Evolutionary conservation across 371 early-diverging fungal genomes (phyloP).

Genomic region (Conidiobolus incongruus): DNA sequence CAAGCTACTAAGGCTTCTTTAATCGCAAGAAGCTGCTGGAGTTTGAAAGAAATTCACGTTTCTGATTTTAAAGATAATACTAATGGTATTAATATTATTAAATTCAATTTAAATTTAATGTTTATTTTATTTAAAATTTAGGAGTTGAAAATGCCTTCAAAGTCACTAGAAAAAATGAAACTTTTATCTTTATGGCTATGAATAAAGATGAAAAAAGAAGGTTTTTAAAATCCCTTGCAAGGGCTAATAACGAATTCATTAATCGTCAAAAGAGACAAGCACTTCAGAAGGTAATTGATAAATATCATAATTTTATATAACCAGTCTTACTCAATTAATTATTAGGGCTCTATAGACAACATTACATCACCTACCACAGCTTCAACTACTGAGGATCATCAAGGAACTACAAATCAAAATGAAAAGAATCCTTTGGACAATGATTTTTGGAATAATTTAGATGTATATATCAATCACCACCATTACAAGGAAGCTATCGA

Average conservation of each 20-base stretch:
- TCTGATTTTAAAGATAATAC: constrained; percentile 1
- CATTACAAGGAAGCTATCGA: neutral
- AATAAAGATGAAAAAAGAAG: constrained; percentile 1
- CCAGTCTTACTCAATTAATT: too few species aligned
- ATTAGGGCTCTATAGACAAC: too few species aligned
- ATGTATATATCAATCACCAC: constrained; percentile 1
- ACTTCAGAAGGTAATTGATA: neutral
- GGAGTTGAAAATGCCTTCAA: constrained; percentile 1
- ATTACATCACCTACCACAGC: too few species aligned
- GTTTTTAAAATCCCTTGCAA: neutral
- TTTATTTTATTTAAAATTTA: too few species aligned
- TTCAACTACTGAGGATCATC: too few species aligned
- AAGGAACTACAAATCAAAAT: too few species aligned
- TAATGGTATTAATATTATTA: too few species aligned
- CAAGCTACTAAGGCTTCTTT: neutral
- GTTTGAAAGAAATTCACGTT: neutral
- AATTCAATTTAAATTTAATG: too few species aligned
- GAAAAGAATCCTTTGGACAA: too few species aligned
- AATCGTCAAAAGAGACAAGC: neutral
- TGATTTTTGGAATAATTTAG: constrained; percentile 2
- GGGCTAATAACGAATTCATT: constrained; percentile 1
- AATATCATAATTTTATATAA: too few species aligned
- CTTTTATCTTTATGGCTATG: neutral
- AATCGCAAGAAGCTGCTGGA: neutral
- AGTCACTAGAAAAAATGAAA: neutral